Evolutionary conservation across 2,329 filamentous ascomycete species (phyloP), one percentile per base, ranked within the genome.

Genomic region (Fusarium mangiferae): DNA sequence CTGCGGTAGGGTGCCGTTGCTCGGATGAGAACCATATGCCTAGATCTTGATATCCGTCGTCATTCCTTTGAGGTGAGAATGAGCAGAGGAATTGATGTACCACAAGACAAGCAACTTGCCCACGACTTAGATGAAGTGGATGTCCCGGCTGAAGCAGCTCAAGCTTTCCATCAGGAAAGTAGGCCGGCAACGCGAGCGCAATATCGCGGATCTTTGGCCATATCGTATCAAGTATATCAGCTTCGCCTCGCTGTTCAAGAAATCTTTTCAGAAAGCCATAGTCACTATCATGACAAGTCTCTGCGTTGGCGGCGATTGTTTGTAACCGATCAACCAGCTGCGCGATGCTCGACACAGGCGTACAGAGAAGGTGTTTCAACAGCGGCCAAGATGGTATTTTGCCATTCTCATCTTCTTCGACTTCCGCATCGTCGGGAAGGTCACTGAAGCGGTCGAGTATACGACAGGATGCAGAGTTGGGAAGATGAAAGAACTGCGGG

Each of bases 1-100:
- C 77, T 2, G 82, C 81, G 13, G 54, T 36, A 6, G 74, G 75
- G 28, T 82, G 81, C 30, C 79, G 71, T 54, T 83, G 81, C 38
- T 73, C 76, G 1, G 77, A 80, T 26, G 63, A 62, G 49, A 80
- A 82, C 81, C 81, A 83, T 38, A 82, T 76, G 9, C 80, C 71
- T 54, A 82, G 79, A 66, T 82, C 79, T 41, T 80, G 80, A 38
- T 77, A 80, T 0, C 78, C 80, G 11, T 75, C 66, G 42, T 76
- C 76, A 2, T 67, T 8, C 18, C 75, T 64, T 62, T 79, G 75
- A 59, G 78, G 48, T 28, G 58, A 12, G 59, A 75, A 6, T n/a
- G 65, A 64, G 44, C 80, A 79, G 8, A 83, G 55, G 30, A 82
- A 82, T 57, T 82, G 81, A 22, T 83, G 79, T 7, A 67, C 66